These are phyloP conservation scores for Madurella mycetomatis DNA, from an alignment of 2,329 filamentous ascomycete genomes.

Conservation along the genomic window DNA sequence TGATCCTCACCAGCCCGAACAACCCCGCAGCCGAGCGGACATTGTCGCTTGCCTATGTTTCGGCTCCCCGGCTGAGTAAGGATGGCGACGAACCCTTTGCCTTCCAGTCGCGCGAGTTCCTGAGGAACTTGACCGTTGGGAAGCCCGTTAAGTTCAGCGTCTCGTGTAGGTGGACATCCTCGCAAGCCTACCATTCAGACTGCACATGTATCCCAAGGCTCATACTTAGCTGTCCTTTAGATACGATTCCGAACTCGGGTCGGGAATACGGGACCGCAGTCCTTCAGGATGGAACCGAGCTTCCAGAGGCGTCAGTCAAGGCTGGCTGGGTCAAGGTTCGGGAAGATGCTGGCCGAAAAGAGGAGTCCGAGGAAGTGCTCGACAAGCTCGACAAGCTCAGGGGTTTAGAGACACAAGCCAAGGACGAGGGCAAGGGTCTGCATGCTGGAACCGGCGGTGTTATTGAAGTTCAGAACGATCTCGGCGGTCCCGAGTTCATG, in stretches of 20 bases:
- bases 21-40: conserved; percentile 79
- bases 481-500: conserved; percentile 73
- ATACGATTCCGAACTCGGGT: conserved; percentile 78
- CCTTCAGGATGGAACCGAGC: conserved; percentile 67
- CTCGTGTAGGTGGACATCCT: conserved; percentile 44
- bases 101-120: conserved; percentile 90
- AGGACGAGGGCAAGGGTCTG: conserved; percentile 72
- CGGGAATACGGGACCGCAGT: conserved; percentile 83
- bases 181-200: background rate
- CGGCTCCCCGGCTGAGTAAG: conserved; percentile 77
- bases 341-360: conserved; percentile 88
- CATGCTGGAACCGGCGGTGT: conserved; percentile 64
- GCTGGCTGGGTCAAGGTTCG: conserved; percentile 91
- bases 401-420: conserved; percentile 71
- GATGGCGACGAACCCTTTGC: conserved; percentile 90
- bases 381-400: conserved; percentile 73
- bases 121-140: conserved; percentile 78
- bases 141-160: conserved; percentile 82
- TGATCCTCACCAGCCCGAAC: conserved; percentile 75
- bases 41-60: conserved; percentile 88
- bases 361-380: conserved; percentile 73
- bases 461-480: conserved; percentile 77
- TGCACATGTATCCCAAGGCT: background rate
- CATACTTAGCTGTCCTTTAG: conserved; percentile 8
- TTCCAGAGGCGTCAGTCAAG: conserved; percentile 80